Evolutionary conservation across 2,329 filamentous ascomycete species (phyloP).

Genomic region (Penicillium sp.): DNA sequence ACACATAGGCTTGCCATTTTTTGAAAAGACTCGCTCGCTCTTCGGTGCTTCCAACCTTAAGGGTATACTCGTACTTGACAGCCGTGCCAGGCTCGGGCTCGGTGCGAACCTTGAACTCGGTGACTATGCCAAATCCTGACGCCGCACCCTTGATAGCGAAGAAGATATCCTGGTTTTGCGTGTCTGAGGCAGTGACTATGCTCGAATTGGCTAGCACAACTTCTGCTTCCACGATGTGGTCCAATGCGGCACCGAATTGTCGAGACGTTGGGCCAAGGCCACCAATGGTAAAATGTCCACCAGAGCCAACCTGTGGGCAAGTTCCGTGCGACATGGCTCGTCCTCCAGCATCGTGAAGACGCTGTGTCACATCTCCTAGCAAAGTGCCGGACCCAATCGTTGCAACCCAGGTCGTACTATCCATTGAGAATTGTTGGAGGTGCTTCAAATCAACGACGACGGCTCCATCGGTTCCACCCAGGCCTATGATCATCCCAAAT

Average conservation of each 20-base stretch:
- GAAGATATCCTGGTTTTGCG: slow-evolving; percentile 41
- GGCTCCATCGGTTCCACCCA: slow-evolving; percentile 40
- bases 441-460: slow-evolving; percentile 41
- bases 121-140: slow-evolving; percentile 48
- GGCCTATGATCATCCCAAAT: slow-evolving; percentile 20
- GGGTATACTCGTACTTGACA: slow-evolving; percentile 64
- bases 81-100: slow-evolving; percentile 48
- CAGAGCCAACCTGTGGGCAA: slow-evolving; percentile 43
- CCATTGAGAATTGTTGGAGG: slow-evolving; percentile 42
- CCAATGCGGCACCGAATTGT: slow-evolving; percentile 58
- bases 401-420: slow-evolving; percentile 38
- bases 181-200: slow-evolving; percentile 40
- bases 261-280: slow-evolving; percentile 50
- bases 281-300: slow-evolving; percentile 47
- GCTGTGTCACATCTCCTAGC: slow-evolving; percentile 40
- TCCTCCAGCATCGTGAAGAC: slow-evolving; percentile 36
- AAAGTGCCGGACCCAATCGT: slow-evolving; percentile 44
- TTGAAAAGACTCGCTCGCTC: slow-evolving; percentile 59
- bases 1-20: slow-evolving; percentile 64
- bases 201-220: slow-evolving; percentile 54
- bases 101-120: slow-evolving; percentile 47
- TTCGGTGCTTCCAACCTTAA: slow-evolving; percentile 56
- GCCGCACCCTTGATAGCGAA: slow-evolving; percentile 47
- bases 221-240: slow-evolving; percentile 55
- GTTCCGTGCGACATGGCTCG: slow-evolving; percentile 45